These are phyloP conservation scores for Sporobolomyces pararoseus DNA, from an alignment of 768 basidiomycete genomes.

Conservation along the genomic window DNA sequence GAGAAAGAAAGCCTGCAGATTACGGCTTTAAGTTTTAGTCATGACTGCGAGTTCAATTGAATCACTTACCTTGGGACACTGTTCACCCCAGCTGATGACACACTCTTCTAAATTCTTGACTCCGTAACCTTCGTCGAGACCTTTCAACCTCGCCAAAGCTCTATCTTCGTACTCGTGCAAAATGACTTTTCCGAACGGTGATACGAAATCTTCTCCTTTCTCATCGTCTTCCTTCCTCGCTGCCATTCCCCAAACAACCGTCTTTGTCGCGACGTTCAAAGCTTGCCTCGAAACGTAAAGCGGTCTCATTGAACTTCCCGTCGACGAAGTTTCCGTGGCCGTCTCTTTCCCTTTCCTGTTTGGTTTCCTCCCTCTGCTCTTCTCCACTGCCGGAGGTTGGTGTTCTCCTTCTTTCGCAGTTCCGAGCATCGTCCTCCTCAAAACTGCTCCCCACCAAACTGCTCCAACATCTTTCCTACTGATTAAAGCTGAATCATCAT, in stretches of 20 bases:
- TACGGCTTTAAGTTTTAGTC: neutral
- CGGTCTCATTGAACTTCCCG: constrained; percentile 22
- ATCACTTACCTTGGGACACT: constrained; percentile 21
- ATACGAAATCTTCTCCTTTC: constrained; percentile 14
- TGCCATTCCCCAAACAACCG: constrained; percentile 38
- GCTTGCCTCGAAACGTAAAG: constrained; percentile 35
- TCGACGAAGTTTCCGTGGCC: neutral
- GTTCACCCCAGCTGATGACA: constrained; percentile 32
- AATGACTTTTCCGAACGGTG: constrained; percentile 24
- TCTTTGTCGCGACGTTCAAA: constrained; percentile 22
- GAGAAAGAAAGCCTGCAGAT: constrained; percentile 33
- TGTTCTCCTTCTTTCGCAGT: constrained; percentile 30
- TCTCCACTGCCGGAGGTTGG: neutral
- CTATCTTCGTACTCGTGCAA: constrained; percentile 35
- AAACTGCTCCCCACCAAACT: constrained; percentile 34
- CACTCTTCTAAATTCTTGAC: constrained; percentile 39
- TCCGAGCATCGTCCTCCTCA: constrained; percentile 33
- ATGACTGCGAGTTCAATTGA: neutral
- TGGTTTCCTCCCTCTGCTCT: constrained; percentile 1
- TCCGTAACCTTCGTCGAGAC: constrained; percentile 33
- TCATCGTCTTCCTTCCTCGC: neutral
- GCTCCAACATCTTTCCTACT: constrained; percentile 24
- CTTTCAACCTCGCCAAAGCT: constrained; percentile 24
- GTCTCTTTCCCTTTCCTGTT: constrained; percentile 13
- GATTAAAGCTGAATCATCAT: constrained; percentile 38